phyloP scores from a whole-genome alignment of 2,329 filamentous ascomycete genomes.

The Botryotinia calthae region DNA sequence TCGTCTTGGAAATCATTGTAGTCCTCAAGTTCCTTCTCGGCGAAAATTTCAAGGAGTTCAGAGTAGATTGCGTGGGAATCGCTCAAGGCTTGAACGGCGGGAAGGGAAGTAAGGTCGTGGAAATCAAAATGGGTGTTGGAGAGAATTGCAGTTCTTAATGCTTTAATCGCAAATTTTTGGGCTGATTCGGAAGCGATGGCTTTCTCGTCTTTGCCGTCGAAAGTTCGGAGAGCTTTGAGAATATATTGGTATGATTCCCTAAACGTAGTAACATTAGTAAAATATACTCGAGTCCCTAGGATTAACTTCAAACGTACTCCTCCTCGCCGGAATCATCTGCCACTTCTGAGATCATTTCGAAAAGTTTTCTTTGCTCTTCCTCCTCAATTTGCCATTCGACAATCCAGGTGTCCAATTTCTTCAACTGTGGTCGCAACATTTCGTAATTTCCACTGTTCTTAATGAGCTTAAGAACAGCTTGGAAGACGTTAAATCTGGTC shows the following conservation, averaged over 20 bases:
- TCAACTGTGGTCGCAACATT: constrained; percentile 76
- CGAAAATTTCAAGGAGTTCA: constrained; percentile 93
- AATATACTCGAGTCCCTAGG: background rate
- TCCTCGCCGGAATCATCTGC: constrained; percentile 76
- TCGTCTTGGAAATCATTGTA: constrained; percentile 94
- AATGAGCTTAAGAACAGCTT: constrained; percentile 83
- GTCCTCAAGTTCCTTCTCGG: constrained; percentile 89
- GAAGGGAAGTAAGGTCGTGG: constrained; percentile 66
- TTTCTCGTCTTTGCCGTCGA: constrained; percentile 54
- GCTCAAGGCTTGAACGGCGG: constrained; percentile 80
- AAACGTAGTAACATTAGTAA: constrained; percentile 33
- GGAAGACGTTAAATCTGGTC: constrained; percentile 84
- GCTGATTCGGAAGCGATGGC: constrained; percentile 59
- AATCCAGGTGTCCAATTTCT: constrained; percentile 80
- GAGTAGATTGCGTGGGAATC: constrained; percentile 82
- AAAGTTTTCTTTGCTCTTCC: constrained; percentile 81
- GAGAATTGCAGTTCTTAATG: constrained; percentile 64
- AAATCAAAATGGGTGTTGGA: constrained; percentile 69
- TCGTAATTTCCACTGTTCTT: constrained; percentile 75
- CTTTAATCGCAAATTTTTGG: constrained; percentile 61
- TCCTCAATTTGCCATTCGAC: constrained; percentile 76
- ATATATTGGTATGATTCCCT: constrained; percentile 65
- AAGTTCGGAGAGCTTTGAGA: constrained; percentile 59
- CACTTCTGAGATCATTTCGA: constrained; percentile 76
- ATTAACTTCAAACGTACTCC: constrained; percentile 53